Conservation (phyloP, 495 filamentous ascomycete species). For the Lichenothelia convexa region DNA sequence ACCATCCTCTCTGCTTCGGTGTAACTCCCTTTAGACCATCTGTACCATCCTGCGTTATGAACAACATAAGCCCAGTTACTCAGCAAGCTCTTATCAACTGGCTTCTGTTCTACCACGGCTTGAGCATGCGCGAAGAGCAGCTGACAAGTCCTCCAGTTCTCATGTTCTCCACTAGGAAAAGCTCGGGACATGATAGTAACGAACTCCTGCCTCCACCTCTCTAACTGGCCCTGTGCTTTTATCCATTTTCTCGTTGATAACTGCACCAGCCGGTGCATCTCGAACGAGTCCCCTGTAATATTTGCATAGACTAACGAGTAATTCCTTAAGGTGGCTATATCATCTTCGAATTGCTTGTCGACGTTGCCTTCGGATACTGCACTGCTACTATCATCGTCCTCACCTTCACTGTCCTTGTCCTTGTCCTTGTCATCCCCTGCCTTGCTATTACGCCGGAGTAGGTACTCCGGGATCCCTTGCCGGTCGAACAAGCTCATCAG, state of each 20-base stretch:
- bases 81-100: conserved; percentile 3
- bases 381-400: conserved; percentile 1
- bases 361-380: conserved; percentile 1
- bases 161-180: conserved; percentile 22
- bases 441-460: conserved; percentile 4
- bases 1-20: background rate
- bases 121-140: conserved; percentile 17
- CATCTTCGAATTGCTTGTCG: conserved; percentile 8
- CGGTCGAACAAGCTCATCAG: no score
- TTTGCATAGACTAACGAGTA: conserved; percentile 10
- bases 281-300: conserved; percentile 13
- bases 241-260: conserved; percentile 28
- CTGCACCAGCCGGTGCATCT: conserved; percentile 33
- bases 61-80: conserved; percentile 1
- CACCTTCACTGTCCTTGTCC: background rate
- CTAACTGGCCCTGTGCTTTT: conserved; percentile 16
- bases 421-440: background rate
- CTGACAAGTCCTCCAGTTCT: conserved; percentile 16
- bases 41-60: conserved; percentile 2
- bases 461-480: conserved; percentile 10
- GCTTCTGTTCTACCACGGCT: conserved; percentile 4
- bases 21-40: background rate
- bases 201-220: conserved; percentile 23
- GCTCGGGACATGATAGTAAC: conserved; percentile 20
- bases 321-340: conserved; percentile 5